Percentiles rank a stretch among this genome's conserved stretches.
phyloP scores from a whole-genome alignment of 768 basidiomycete genomes.

The Tulasnella sp. region DNA sequence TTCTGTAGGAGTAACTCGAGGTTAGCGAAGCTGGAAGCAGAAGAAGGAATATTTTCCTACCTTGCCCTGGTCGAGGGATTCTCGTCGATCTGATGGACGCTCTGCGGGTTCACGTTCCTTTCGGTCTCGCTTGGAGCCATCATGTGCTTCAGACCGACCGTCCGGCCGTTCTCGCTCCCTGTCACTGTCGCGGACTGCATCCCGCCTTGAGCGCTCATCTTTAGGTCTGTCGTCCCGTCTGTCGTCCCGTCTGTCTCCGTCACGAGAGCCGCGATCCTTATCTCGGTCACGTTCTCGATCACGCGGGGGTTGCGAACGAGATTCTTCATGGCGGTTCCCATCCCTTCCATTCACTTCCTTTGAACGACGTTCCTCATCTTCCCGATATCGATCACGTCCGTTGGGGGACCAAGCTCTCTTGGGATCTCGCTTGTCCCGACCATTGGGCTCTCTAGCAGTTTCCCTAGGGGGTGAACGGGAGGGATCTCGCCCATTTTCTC shows the following conservation, averaged over 20 bases:
- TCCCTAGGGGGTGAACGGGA: neutral
- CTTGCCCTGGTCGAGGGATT: neutral
- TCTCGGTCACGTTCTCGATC: conserved; percentile 14
- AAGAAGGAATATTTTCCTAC: neutral
- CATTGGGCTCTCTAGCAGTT: neutral
- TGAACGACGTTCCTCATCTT: neutral
- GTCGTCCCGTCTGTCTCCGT: neutral
- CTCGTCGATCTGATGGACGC: conserved; percentile 1
- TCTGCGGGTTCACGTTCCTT: conserved; percentile 3
- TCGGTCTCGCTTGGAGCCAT: conserved; percentile 9
- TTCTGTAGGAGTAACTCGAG: neutral
- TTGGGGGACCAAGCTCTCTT: conserved; percentile 2
- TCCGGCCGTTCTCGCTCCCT: conserved; percentile 6
- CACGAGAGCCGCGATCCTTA: neutral
- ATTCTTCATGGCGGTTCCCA: neutral
- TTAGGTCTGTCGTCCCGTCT: neutral
- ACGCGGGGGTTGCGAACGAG: neutral
- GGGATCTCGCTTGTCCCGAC: neutral
- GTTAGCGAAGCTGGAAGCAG: neutral
- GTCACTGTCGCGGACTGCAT: conserved; percentile 3
- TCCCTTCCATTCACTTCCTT: conserved; percentile 7
- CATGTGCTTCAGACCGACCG: conserved; percentile 4
- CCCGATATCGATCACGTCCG: conserved; percentile 16
- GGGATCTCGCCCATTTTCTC: neutral
- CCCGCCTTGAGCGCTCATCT: neutral